Evolutionary conservation across 164 flowering plant genomes (phyloP).

Genomic region (Berberis thunbergii): DNA sequence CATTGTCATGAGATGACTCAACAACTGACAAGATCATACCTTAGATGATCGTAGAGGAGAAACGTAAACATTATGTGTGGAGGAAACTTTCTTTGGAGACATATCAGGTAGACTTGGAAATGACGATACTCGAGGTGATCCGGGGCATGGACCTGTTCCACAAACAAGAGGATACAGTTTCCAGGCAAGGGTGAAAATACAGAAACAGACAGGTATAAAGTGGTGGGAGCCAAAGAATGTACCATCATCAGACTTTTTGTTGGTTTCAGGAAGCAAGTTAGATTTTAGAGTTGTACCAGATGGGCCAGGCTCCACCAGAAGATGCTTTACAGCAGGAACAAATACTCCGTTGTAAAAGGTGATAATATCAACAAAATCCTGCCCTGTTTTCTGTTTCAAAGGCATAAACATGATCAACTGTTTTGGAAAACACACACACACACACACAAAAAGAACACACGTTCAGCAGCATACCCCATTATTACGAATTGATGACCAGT

Average conservation of each 20-base stretch:
- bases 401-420: conserved; percentile 4
- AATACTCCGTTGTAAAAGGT: conserved; percentile 89
- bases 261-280: conserved; percentile 40
- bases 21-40: conserved; percentile 28
- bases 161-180: conserved; percentile 8
- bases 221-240: neutral
- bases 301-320: conserved; percentile 73
- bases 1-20: neutral
- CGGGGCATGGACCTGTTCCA: conserved; percentile 61
- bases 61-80: conserved; percentile 88
- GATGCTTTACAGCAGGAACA: conserved; percentile 73
- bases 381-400: conserved; percentile 60
- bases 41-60: conserved; percentile 92
- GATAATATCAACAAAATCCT: conserved; percentile 84
- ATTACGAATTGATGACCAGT: conserved; percentile 51
- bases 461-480: conserved; percentile 50
- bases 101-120: conserved; percentile 95
- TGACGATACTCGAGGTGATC: conserved; percentile 60
- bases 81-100: conserved; percentile 98
- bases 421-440: conserved; percentile 9
- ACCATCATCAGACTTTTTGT: conserved; percentile 42
- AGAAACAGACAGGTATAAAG: neutral
- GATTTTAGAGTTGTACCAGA: conserved; percentile 33
- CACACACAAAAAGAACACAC: conserved; percentile 4
- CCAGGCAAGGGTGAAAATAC: neutral